Conservation (phyloP, 768 basidiomycete species). For the Mycena pura region DNA sequence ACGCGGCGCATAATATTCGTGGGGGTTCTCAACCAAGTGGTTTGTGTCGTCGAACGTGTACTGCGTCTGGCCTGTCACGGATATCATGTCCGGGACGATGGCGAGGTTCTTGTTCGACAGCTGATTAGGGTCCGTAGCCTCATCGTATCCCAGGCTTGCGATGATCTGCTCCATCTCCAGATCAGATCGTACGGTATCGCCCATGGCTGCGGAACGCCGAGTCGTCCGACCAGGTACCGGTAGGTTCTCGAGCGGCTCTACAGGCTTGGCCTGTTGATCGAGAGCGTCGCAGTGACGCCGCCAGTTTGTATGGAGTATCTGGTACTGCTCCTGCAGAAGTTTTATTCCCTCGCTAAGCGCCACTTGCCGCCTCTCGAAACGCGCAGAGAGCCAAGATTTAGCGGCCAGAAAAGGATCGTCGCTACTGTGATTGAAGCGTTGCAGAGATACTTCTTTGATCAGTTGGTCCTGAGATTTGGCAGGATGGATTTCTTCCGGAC, state of each 20-base stretch:
- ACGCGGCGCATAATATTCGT: conserved; percentile 74
- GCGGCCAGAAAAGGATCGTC: conserved; percentile 46
- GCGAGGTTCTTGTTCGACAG: conserved; percentile 89
- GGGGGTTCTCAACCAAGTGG: conserved; percentile 76
- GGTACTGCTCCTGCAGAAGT: conserved; percentile 69
- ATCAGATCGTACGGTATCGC: conserved; percentile 92
- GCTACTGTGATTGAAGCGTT: conserved; percentile 40
- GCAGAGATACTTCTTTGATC: conserved; percentile 54
- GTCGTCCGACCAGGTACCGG: conserved; percentile 66
- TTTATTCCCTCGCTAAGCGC: conserved; percentile 60
- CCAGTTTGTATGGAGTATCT: conserved; percentile 76
- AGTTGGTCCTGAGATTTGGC: conserved; percentile 48
- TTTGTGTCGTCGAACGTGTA: conserved; percentile 86
- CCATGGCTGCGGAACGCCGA: conserved; percentile 75
- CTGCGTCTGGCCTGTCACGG: conserved; percentile 67
- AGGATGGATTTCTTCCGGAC: conserved; percentile 35
- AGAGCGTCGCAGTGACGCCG: conserved; percentile 70
- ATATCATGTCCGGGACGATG: conserved; percentile 89
- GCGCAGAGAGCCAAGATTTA: conserved; percentile 58
- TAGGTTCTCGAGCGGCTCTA: conserved; percentile 43
- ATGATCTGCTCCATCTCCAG: conserved; percentile 98
- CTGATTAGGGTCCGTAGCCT: conserved; percentile 89
- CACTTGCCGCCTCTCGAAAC: conserved; percentile 60
- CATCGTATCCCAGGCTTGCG: conserved; percentile 90
- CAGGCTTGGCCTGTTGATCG: conserved; percentile 61